Evolutionary conservation across 164 flowering plant genomes (phyloP), one percentile per base, ranked within the genome.

Genomic region (Akebia trifoliata): DNA sequence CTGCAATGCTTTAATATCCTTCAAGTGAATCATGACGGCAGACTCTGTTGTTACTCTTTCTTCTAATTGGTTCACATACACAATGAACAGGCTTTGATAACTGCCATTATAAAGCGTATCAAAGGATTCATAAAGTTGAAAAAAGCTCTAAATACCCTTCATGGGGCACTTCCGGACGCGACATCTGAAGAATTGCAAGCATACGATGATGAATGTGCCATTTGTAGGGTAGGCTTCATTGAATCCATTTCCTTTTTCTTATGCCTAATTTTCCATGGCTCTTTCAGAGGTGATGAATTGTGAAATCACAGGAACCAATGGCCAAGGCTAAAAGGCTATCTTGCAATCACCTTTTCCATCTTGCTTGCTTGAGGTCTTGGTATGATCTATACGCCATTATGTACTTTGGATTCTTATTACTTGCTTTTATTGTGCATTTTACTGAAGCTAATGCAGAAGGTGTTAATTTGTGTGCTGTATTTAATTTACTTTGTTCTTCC

Each of bases 361-460:
- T 93, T 57, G 80, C 86, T 12, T 90, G 99, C 79, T 78, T 93
- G 83, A 81, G 97, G 74, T 90, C 99, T 63, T 93, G 99, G 99
- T 93, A 87, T 47, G 74, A 6, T 31, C 55, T 42, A 24, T 17
- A 54, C 12, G 39, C 46, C 21, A 20, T 37, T 38, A 20, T 60
- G 26, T 57, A 25, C 15, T 57, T 50, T 63, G n/a, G 45, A 7
- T 11, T 43, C 9, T 39, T 11, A 10, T 20, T 39, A 36, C 0
- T 56, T 8, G 12, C 5, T 4, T 50, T 37, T 49, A 25, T 48
- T 48, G 34, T 48, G 18, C 34, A 48, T 31, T 50, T 50, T 31
- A 2, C 8, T 5, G 36, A 50, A 18, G 34, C 32, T 3, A 14
- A 18, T 6, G 25, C 28, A 5, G 30, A 11, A 11, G 17, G 20